These are phyloP conservation scores for Chlorociboria aeruginascens DNA, from an alignment of 495 filamentous ascomycete species.

Conservation along the genomic window DNA sequence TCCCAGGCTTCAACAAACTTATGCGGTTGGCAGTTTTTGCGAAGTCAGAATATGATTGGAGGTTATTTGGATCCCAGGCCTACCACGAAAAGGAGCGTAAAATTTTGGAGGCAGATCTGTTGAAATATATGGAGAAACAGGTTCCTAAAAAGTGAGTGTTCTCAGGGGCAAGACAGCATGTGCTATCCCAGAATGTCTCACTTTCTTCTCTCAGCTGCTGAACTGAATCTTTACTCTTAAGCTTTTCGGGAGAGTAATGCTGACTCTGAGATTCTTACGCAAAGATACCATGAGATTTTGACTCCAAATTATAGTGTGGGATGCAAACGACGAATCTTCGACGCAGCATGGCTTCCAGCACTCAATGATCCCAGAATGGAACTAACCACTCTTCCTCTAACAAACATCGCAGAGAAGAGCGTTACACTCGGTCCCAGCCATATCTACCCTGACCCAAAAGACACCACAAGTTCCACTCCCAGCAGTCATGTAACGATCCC, in stretches of 20 bases:
- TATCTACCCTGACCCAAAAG: slow-evolving; percentile 29
- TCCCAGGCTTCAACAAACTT: slow-evolving; percentile 10
- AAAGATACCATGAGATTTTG: slow-evolving; percentile 46
- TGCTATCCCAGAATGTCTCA: too few relatives aligned
- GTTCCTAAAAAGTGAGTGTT: slow-evolving; percentile 33
- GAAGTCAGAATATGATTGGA: slow-evolving; percentile 24
- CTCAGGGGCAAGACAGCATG: too few relatives aligned
- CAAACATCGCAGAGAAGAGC: slow-evolving; percentile 31
- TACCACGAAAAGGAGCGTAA: slow-evolving; percentile 23
- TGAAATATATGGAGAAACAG: slow-evolving; percentile 34
- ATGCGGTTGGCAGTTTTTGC: slow-evolving; percentile 6
- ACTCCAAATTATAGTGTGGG: slow-evolving; percentile 49
- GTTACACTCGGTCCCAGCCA: slow-evolving; percentile 42
- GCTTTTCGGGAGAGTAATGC: too few relatives aligned
- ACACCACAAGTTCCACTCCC: slow-evolving; percentile 11
- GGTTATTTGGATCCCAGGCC: slow-evolving; percentile 23
- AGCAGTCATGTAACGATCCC: slow-evolving; percentile 31
- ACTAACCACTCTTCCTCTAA: slow-evolving; percentile 38
- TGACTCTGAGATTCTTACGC: too few relatives aligned
- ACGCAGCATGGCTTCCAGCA: slow-evolving; percentile 40
- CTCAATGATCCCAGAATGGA: slow-evolving; percentile 43
- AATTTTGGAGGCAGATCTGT: slow-evolving; percentile 26
- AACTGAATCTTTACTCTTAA: too few relatives aligned
- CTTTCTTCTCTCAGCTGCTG: too few relatives aligned
- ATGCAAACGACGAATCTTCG: slow-evolving; percentile 51